Base-by-base conservation (phyloP, 352 stramenopile genomes). In the Phytophthora pseudosyringae region DNA sequence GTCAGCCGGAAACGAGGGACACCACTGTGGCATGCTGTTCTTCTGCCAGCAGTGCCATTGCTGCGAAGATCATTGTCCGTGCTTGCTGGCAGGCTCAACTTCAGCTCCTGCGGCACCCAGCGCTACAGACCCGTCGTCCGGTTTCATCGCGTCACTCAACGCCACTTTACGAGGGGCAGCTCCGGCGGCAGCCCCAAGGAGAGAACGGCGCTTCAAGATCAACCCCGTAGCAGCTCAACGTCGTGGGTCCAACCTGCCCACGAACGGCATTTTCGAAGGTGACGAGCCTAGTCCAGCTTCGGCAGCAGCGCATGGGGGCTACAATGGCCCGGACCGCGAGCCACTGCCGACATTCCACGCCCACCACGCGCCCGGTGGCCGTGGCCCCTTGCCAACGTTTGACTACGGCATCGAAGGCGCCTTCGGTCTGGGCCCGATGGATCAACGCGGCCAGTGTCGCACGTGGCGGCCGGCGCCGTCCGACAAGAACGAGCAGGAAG, bases 401-500 rank as follows among this genome's bases (percentile, higher is more conserved):
- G 66, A 74, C 56, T 70, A 76, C 41, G 51, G 49, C 1, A 81
- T 81, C 31, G 73, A 76, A 26, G 60, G 56, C 2, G 61, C 62
- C 6, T 78, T 78, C 28, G 68, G 59, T n/a, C 47, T 71, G 39
- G 61, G 49, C 0, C 49, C 54, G 4, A 63, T 64, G 26, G 59
- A 71, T 31, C 60, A 72, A 32, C 56, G 36, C 9, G 65, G 32
- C 0, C 67, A 77, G 40, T 64, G 47, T 51, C 68, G 71, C n/a
- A 78, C 71, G 21, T 78, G 75, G 67, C 59, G 68, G 1, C 71
- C 71, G 2, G 71, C 70, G 5, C 71, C 72, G 33, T 77, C 76
- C 36, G 72, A 81, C 52, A 86, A 86, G 57, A 88, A 78, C 43
- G 85, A 91, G 36, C 85, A 94, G 36, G 85, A 94, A 52, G 81